Evolutionary conservation across 1,139 yeast genomes (phyloP), one percentile per base, ranked within the genome.

Genomic region (Candida anutae): DNA sequence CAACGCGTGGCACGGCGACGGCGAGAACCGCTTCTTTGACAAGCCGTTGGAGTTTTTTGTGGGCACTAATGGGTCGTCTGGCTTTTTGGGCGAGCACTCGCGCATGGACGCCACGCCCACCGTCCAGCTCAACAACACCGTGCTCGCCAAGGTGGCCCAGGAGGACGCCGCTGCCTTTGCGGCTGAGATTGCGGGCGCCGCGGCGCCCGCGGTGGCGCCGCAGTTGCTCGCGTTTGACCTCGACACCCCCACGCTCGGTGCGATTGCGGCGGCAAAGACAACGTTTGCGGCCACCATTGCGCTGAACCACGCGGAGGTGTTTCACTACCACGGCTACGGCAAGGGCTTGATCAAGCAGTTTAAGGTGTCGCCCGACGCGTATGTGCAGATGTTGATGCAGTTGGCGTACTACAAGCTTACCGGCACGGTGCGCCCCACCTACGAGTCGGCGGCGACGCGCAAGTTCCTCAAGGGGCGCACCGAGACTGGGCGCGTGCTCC

Each of bases 21-120:
- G 96, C 33, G 60, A 67, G 48, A 90, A 90, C 66, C 72, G 98
- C 50, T 90, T 73, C 65, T 88, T 72, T 55, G 97, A 90, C 64
- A 90, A 90, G 65, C 94, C 96, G 5, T 62, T 83, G 40, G 94
- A 90, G 62, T 80, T 84, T 52, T 73, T 87, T 40, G 74, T 90
- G 32, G 64, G 82, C 38, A 79, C 77, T 39, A 87, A 85, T 53
- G 95, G 94, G 37, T 69, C 77, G 42, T 83, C 95, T 13, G 97
- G 96, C 1, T 88, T 87, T 64, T 62, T 87, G 50, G 97, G 95
- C 37, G 98, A 90, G 61, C 98, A 90, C 62, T 85, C 96, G 19
- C 82, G 75, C 68, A 90, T 90, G 97, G 98, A 90, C 56, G 98
- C 97, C 38, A 85, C 96, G 13, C 95, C 96, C 46, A 90, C 95